A percentile compares a stretch with the other conserved stretches of the same genome.
Evolutionary conservation across 2,329 filamentous ascomycete species (phyloP).

Genomic region (Dichotomopilus funicola): DNA sequence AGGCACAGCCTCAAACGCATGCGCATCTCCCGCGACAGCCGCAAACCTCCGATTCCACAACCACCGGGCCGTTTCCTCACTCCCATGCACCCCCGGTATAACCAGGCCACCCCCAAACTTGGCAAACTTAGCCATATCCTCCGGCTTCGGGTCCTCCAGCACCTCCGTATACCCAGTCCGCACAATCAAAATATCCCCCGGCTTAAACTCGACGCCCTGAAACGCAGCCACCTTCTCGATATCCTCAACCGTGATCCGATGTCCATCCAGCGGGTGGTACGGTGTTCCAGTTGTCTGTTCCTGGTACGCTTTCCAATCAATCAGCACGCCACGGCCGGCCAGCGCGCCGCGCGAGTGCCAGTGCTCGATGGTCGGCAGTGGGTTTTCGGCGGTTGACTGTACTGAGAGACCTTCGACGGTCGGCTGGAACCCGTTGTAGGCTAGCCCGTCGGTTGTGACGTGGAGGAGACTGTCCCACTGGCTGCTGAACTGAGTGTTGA

Average conservation of each 20-base stretch:
- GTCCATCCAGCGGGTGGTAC: constrained; percentile 45
- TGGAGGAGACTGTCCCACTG: constrained; percentile 52
- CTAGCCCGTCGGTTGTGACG: constrained; percentile 36
- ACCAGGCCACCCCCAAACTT: constrained; percentile 11
- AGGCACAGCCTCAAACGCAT: constrained; percentile 58
- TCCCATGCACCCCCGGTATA: constrained; percentile 38
- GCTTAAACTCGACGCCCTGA: constrained; percentile 56
- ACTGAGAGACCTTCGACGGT: constrained; percentile 29
- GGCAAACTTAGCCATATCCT: constrained; percentile 31
- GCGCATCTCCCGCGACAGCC: constrained; percentile 56
- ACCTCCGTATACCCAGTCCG: constrained; percentile 56
- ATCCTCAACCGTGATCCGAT: constrained; percentile 48
- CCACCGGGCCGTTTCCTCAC: constrained; percentile 53
- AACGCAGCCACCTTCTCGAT: constrained; percentile 52
- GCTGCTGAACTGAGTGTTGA: constrained; percentile 50
- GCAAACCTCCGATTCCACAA: constrained; percentile 64
- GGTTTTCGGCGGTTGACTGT: constrained; percentile 27
- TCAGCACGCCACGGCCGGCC: constrained; percentile 48
- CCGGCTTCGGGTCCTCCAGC: constrained; percentile 41
- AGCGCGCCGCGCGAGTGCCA: constrained; percentile 48
- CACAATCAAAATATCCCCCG: constrained; percentile 60
- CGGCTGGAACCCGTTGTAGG: constrained; percentile 45
- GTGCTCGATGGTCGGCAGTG: constrained; percentile 38
- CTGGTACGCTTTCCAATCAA: constrained; percentile 43
- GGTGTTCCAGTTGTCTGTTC: constrained; percentile 36